These are phyloP conservation scores for Gracilaria vermiculophylla DNA, from an alignment of 23 red algal genomes.

Conservation along the genomic window DNA sequence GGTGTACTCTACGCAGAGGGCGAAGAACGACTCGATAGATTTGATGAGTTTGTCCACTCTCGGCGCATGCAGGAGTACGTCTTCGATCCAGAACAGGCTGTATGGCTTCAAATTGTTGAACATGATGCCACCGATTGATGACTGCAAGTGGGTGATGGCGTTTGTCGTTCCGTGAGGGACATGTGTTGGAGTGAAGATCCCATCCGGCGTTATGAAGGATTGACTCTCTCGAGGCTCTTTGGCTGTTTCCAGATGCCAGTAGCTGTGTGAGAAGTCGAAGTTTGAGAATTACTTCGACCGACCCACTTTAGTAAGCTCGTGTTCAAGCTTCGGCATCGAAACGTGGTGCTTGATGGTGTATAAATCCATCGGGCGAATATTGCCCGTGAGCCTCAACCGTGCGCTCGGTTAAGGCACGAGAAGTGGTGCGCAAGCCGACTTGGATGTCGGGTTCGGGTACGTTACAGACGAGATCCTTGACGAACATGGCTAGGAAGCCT, in stretches of 20 bases:
- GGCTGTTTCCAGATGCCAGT: slow-evolving; percentile 15
- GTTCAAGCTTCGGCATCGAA: slow-evolving; percentile 35
- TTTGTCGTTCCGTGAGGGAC: slow-evolving; percentile 53
- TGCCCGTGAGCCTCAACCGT: neutral
- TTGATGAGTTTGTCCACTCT: neutral
- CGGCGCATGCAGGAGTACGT: neutral
- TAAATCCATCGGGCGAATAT: slow-evolving; percentile 14
- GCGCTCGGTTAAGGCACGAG: slow-evolving; percentile 42
- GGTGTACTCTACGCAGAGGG: neutral
- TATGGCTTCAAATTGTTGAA: neutral
- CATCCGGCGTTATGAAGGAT: slow-evolving; percentile 45
- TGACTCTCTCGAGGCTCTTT: slow-evolving; percentile 22
- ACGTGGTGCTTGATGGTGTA: slow-evolving; percentile 8
- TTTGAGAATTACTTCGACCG: slow-evolving; percentile 34
- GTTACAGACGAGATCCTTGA: slow-evolving; percentile 11
- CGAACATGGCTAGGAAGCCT: slow-evolving; percentile 12
- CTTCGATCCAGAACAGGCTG: slow-evolving; percentile 22
- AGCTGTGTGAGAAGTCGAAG: neutral
- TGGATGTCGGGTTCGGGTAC: slow-evolving; percentile 31
- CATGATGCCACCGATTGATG: slow-evolving; percentile 18
- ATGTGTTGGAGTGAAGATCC: slow-evolving; percentile 36
- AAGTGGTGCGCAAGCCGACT: slow-evolving; percentile 37
- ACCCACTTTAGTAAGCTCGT: slow-evolving; percentile 21
- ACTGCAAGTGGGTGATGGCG: slow-evolving; percentile 41
- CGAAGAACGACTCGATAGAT: neutral